Conservation (phyloP, 352 stramenopile genomes). For the Phytophthora rubi region DNA sequence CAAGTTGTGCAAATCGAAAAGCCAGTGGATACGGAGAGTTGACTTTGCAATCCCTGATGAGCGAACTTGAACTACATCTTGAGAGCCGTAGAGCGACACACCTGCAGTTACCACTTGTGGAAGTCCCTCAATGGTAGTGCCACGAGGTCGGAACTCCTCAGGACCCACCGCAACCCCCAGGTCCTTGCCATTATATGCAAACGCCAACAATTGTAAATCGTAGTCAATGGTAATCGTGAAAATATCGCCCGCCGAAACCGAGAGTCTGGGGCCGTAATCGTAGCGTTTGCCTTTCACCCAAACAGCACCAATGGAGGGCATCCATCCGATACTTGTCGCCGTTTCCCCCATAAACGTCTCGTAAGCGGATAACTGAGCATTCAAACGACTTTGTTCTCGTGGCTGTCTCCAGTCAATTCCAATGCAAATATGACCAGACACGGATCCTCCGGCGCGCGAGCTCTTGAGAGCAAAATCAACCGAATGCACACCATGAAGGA, state of each 20-base stretch:
- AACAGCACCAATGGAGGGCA: slow-evolving; percentile 79
- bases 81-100: slow-evolving; percentile 71
- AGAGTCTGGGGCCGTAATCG: slow-evolving; percentile 54
- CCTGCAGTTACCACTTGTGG: slow-evolving; percentile 53
- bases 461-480: slow-evolving; percentile 86
- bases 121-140: slow-evolving; percentile 36
- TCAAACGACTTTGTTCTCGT: slow-evolving; percentile 5
- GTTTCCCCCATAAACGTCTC: slow-evolving; percentile 61
- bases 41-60: slow-evolving; percentile 77
- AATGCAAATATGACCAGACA: slow-evolving; percentile 81
- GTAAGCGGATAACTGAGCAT: slow-evolving; percentile 19
- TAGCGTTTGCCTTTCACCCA: slow-evolving; percentile 73
- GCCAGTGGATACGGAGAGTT: slow-evolving; percentile 83
- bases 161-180: slow-evolving; percentile 66
- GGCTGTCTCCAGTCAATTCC: slow-evolving; percentile 66
- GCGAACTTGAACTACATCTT: slow-evolving; percentile 79
- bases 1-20: slow-evolving; percentile 84
- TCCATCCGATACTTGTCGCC: slow-evolving; percentile 75
- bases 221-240: slow-evolving; percentile 79
- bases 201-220: slow-evolving; percentile 74
- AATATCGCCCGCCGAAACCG: slow-evolving; percentile 68
- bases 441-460: slow-evolving; percentile 56
- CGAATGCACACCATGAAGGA: slow-evolving; percentile 74
- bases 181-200: slow-evolving; percentile 70
- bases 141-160: slow-evolving; percentile 44